Percentiles rank a stretch among this genome's conserved stretches.
These are phyloP conservation scores for Centella asiatica DNA, from an alignment of 129 eudicot species.

Conservation along the genomic window DNA sequence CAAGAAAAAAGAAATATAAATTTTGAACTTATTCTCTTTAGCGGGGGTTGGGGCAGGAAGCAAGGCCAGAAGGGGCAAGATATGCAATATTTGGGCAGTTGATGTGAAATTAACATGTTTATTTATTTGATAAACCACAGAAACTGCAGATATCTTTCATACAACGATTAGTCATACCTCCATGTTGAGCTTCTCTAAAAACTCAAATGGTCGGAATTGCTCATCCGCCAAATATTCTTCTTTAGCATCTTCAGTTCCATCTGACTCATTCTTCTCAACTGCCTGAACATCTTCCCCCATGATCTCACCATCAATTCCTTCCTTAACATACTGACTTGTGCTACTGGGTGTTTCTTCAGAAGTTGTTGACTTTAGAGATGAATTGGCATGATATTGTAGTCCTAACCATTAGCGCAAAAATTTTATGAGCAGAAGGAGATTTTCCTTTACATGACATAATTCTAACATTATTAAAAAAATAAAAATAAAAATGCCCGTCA, in stretches of 20 bases:
- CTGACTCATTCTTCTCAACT: conserved; percentile 22
- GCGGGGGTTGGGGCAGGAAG: no score
- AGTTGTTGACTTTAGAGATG: conserved; percentile 24
- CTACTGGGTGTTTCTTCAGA: conserved; percentile 40
- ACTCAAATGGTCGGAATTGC: conserved; percentile 25
- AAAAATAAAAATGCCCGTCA: no score
- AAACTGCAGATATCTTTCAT: background rate
- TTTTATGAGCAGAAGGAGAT: background rate
- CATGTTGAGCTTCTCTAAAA: conserved; percentile 33
- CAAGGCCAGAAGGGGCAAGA: no score
- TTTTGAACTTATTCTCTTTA: no score
- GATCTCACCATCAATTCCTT: conserved; percentile 23
- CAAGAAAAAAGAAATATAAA: no score
- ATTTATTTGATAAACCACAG: background rate
- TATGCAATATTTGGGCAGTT: no score
- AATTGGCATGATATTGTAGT: conserved; percentile 11
- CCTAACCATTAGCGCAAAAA: conserved; percentile 21
- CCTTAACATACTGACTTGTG: conserved; percentile 25
- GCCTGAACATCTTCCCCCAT: conserved; percentile 23
- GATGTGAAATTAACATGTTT: no score
- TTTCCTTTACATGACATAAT: no score
- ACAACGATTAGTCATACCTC: conserved; percentile 28
- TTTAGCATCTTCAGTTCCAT: conserved; percentile 19
- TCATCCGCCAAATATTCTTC: conserved; percentile 20
- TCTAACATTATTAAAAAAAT: no score